phyloP scores from a whole-genome alignment of 108 stramenopile species.

The Nitzschia sp. region DNA sequence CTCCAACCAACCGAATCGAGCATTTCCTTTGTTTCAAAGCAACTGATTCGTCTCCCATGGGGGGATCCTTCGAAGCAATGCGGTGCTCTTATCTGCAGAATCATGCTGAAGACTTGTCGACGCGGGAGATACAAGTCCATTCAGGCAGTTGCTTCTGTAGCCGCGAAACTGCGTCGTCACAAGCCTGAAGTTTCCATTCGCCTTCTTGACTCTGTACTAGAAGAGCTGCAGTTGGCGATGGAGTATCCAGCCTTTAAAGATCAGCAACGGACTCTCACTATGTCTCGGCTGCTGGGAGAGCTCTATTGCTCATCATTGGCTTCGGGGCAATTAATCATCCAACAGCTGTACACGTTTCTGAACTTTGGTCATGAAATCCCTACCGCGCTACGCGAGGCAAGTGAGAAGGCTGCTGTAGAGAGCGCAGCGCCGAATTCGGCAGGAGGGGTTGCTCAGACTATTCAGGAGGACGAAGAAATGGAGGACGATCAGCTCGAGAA shows the following conservation, averaged over 20 bases:
- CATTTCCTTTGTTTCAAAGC: constrained; percentile 78
- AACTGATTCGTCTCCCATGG: constrained; percentile 91
- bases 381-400: constrained; percentile 58
- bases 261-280: constrained; percentile 85
- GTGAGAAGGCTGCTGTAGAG: constrained; percentile 37
- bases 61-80: constrained; percentile 75
- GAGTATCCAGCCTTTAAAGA: constrained; percentile 85
- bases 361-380: constrained; percentile 93
- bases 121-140: constrained; percentile 83
- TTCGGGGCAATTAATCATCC: constrained; percentile 71
- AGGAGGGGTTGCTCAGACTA: constrained; percentile 57
- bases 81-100: constrained; percentile 64
- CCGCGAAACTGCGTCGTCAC: constrained; percentile 76
- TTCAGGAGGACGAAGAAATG: constrained; percentile 85
- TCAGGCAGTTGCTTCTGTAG: constrained; percentile 77
- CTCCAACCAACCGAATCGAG: constrained; percentile 62
- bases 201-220: constrained; percentile 83
- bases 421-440: constrained; percentile 26
- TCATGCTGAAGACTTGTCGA: constrained; percentile 88
- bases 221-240: constrained; percentile 87
- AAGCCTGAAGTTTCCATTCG: constrained; percentile 68
- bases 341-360: constrained; percentile 80
- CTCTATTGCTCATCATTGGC: constrained; percentile 74
- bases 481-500: constrained; percentile 43
- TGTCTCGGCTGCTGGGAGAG: constrained; percentile 87